A percentile compares a stretch with the other conserved stretches of the same genome.
Evolutionary conservation across 257 asterid genomes (phyloP).

Genomic region (Capsicum chinense): DNA sequence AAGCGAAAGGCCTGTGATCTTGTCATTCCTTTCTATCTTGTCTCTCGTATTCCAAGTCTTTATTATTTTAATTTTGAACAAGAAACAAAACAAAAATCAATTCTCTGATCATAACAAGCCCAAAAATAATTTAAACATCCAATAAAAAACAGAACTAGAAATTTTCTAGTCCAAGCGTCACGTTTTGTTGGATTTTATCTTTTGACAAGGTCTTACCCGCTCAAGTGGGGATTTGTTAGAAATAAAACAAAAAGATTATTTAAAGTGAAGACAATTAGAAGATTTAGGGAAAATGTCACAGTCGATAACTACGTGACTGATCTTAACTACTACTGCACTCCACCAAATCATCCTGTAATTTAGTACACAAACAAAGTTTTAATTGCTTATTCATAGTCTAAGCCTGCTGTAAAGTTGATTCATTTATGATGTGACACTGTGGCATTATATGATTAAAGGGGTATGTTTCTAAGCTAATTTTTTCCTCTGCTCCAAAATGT

Average conservation of each 20-base stretch:
- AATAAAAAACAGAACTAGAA: background rate
- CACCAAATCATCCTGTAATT: constrained; percentile 36
- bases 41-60: background rate
- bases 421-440: background rate
- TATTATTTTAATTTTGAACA: background rate
- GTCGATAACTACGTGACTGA: constrained; percentile 29
- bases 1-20: constrained; percentile 16
- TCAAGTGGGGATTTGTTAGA: background rate
- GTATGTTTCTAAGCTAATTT: background rate
- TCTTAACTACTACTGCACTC: constrained; percentile 37
- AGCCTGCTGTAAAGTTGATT: background rate
- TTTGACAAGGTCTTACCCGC: constrained; percentile 17
- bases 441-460: background rate
- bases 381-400: background rate
- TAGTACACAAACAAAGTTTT: background rate
- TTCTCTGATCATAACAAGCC: background rate
- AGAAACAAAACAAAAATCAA: background rate
- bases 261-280: background rate
- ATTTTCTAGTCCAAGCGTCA: background rate
- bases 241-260: background rate
- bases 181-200: background rate
- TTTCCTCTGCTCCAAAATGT: too few species aligned
- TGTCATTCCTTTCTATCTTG: constrained; percentile 25
- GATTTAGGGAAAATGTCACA: constrained; percentile 28
- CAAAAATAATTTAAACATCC: background rate